phyloP scores from a whole-genome alignment of 140 eudicot genomes.

The Oenanthe javanica region DNA sequence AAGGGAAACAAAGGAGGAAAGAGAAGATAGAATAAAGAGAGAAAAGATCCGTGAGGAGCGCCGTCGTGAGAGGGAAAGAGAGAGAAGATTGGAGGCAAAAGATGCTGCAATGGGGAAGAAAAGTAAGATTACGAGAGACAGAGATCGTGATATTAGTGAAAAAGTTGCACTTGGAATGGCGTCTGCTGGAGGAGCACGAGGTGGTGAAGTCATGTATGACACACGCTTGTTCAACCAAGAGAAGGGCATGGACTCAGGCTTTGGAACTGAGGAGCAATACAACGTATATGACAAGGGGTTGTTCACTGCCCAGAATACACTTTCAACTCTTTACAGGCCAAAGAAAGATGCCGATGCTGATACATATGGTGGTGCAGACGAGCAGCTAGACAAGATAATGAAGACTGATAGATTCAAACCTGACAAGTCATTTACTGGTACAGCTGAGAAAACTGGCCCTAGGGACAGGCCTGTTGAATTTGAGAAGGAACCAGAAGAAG shows the following conservation, averaged over 20 bases:
- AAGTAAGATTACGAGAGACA: slow-evolving; percentile 67
- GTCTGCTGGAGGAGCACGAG: slow-evolving; percentile 39
- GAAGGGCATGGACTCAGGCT: slow-evolving; percentile 89
- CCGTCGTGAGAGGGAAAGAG: slow-evolving; percentile 67
- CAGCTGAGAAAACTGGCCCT: slow-evolving; percentile 47
- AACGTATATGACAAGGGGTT: slow-evolving; percentile 70
- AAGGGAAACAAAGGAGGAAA: slow-evolving; percentile 60
- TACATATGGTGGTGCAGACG: slow-evolving; percentile 72
- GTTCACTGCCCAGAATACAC: slow-evolving; percentile 62
- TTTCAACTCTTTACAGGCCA: slow-evolving; percentile 62
- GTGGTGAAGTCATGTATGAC: slow-evolving; percentile 79
- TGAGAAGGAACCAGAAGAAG: slow-evolving; percentile 68
- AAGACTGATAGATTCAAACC: slow-evolving; percentile 80
- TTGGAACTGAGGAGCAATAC: slow-evolving; percentile 66
- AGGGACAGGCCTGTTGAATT: slow-evolving; percentile 82
- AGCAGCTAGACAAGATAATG: slow-evolving; percentile 66
- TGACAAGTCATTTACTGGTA: slow-evolving; percentile 61
- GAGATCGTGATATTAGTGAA: slow-evolving; percentile 87
- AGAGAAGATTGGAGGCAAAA: slow-evolving; percentile 73
- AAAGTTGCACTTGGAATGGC: slow-evolving; percentile 97
- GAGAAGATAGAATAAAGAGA: slow-evolving; percentile 49
- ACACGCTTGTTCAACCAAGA: slow-evolving; percentile 78
- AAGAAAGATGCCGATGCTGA: slow-evolving; percentile 70
- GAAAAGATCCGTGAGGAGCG: slow-evolving; percentile 81
- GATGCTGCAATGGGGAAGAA: slow-evolving; percentile 89